phyloP scores from a whole-genome alignment of 768 basidiomycete genomes.

The Tricholoma sp. region DNA sequence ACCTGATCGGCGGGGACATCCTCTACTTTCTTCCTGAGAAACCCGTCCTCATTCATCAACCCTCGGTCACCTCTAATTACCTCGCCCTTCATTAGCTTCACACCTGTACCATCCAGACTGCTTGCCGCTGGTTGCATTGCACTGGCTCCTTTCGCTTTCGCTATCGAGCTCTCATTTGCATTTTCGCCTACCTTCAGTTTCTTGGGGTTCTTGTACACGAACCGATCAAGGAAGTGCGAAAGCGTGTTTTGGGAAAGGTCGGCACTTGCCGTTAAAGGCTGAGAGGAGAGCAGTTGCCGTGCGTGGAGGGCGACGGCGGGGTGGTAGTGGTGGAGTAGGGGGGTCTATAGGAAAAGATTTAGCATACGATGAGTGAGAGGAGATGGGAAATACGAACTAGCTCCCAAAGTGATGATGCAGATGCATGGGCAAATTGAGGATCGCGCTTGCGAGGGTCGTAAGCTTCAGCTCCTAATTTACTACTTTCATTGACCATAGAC shows the following conservation, averaged over 20 bases:
- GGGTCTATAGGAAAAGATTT: conserved; percentile 42
- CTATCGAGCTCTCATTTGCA: conserved; percentile 13
- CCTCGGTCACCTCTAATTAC: conserved; percentile 26
- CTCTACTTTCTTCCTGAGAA: conserved; percentile 61
- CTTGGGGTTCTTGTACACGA: conserved; percentile 97
- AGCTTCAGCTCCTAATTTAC: conserved; percentile 20
- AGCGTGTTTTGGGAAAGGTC: conserved; percentile 93
- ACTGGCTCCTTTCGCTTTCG: conserved; percentile 66
- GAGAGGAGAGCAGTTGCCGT: conserved; percentile 66
- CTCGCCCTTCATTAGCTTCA: conserved; percentile 68
- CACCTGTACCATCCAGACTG: conserved; percentile 54
- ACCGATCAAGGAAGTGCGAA: conserved; percentile 92
- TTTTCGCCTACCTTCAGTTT: conserved; percentile 36
- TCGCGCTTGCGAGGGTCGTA: conserved; percentile 93
- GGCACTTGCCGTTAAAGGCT: conserved; percentile 74
- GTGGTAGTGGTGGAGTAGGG: conserved; percentile 83
- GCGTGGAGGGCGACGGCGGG: conserved; percentile 87
- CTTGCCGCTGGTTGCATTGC: conserved; percentile 94
- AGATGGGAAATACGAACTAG: conserved; percentile 48
- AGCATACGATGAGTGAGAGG: not conserved
- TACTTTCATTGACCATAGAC: conserved; percentile 28
- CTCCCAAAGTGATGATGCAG: conserved; percentile 82
- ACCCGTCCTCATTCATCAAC: conserved; percentile 69
- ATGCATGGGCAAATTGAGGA: conserved; percentile 80
- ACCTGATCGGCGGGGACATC: conserved; percentile 89